Percentiles rank a stretch among this genome's conserved stretches.
Evolutionary conservation across 768 basidiomycete species (phyloP).

Genomic region (Mrakia gelida): DNA sequence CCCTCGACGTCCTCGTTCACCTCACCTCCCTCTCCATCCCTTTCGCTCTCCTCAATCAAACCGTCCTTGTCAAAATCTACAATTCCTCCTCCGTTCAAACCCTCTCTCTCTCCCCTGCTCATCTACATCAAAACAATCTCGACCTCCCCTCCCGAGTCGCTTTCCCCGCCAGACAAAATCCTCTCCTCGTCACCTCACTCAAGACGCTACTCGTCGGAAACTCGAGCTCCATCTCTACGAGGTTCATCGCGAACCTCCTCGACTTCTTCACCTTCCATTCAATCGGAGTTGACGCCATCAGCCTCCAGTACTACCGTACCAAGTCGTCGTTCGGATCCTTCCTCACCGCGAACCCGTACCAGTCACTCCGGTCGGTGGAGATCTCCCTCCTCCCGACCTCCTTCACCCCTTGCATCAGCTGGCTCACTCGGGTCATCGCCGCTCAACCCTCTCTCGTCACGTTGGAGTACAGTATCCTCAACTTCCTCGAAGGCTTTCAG

Average conservation of each 20-base stretch:
- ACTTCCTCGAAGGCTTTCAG: too few relatives aligned
- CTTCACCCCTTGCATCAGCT: background rate
- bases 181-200: background rate
- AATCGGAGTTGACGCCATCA: background rate
- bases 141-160: background rate
- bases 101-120: background rate
- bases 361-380: background rate
- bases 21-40: constrained; percentile 1
- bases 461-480: too few relatives aligned
- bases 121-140: background rate
- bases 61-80: background rate
- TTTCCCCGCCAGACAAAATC: background rate
- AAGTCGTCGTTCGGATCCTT: background rate
- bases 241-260: background rate
- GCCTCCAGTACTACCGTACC: background rate
- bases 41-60: background rate
- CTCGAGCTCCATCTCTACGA: background rate
- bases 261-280: background rate
- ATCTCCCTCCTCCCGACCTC: background rate
- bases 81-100: background rate
- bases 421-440: background rate
- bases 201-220: background rate
- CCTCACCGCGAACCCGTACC: background rate
- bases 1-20: background rate
- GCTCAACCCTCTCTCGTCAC: background rate